phyloP scores from a whole-genome alignment of 768 basidiomycete genomes.

The Mycena metata region DNA sequence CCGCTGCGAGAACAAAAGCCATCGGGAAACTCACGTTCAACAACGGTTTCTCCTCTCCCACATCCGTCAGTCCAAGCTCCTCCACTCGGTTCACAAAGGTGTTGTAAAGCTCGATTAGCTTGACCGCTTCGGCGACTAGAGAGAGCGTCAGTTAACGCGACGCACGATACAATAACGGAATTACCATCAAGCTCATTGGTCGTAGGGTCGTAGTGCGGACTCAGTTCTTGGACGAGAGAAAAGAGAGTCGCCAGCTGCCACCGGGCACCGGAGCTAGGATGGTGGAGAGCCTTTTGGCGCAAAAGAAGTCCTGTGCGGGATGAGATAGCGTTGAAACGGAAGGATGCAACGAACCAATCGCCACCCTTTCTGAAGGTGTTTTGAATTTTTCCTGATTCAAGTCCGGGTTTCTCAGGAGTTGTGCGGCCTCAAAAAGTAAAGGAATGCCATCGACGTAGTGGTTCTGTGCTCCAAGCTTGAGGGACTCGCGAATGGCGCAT shows the following conservation, averaged over 20 bases:
- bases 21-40: conserved; percentile 74
- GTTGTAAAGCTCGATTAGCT: conserved; percentile 75
- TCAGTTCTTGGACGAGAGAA: conserved; percentile 79
- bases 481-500: conserved; percentile 82
- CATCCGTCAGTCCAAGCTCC: conserved; percentile 69
- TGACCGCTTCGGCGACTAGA: conserved; percentile 59
- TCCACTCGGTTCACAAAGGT: conserved; percentile 70
- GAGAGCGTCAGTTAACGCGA: background rate
- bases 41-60: conserved; percentile 78
- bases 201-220: conserved; percentile 61
- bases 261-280: conserved; percentile 68
- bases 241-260: conserved; percentile 84
- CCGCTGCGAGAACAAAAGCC: conserved; percentile 20
- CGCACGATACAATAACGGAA: background rate
- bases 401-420: conserved; percentile 55
- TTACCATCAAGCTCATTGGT: conserved; percentile 60
- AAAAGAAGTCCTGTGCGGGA: conserved; percentile 70
- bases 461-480: conserved; percentile 86
- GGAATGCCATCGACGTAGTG: conserved; percentile 86
- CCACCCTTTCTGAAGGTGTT: conserved; percentile 63
- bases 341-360: conserved; percentile 62
- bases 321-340: background rate
- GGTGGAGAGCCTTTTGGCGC: conserved; percentile 76
- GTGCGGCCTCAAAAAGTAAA: conserved; percentile 68
- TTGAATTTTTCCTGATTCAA: conserved; percentile 51